Conservation (phyloP, 805 yeast genomes). For the Lachancea meyersii region DNA sequence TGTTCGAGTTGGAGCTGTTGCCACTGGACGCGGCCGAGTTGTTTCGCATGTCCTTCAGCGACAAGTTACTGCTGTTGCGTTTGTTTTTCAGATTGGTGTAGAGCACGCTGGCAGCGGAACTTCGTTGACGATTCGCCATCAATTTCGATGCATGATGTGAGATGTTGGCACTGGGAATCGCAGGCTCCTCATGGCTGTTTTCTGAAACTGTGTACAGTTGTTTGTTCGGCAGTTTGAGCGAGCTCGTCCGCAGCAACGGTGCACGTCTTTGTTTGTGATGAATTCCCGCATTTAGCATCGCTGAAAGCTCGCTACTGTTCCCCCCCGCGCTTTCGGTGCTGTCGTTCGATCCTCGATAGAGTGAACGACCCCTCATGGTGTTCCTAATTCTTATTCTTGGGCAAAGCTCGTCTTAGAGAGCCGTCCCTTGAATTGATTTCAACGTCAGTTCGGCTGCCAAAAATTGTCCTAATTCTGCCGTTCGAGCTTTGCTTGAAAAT, state of each 20-base stretch:
- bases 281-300: constrained; percentile 4
- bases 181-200: constrained; percentile 12
- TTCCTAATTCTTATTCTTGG: neutral
- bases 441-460: neutral
- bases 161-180: constrained; percentile 5
- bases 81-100: constrained; percentile 13
- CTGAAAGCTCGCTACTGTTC: constrained; percentile 9
- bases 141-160: constrained; percentile 7
- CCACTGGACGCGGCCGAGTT: neutral
- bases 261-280: constrained; percentile 5
- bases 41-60: constrained; percentile 4
- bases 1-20: neutral
- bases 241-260: constrained; percentile 6
- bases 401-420: too few species aligned
- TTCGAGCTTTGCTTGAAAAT: neutral
- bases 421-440: too few species aligned
- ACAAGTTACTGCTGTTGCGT: constrained; percentile 5
- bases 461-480: neutral
- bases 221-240: constrained; percentile 7
- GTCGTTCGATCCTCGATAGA: neutral
- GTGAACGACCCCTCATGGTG: constrained; percentile 6
- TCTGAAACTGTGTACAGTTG: constrained; percentile 14
- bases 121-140: constrained; percentile 11
- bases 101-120: constrained; percentile 13
- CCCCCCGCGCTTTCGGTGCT: neutral